Evolutionary conservation across 495 filamentous ascomycete genomes (phyloP).

Genomic region (Aspergillus haitiensis): DNA sequence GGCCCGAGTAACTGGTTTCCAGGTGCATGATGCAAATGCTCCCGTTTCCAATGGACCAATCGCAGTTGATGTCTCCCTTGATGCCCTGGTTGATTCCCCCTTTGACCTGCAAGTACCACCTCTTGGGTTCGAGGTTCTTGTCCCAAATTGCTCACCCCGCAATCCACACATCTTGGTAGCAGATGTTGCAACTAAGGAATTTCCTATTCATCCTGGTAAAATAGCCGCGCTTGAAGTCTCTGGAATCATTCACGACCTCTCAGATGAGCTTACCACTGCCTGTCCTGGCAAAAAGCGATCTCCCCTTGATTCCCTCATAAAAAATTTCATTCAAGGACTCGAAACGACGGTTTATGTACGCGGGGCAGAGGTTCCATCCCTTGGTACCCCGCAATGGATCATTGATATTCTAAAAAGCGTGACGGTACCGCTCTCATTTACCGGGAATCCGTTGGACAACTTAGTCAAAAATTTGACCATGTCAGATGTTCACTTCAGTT

Average conservation of each 20-base stretch:
- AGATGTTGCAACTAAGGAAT: conserved; percentile 63
- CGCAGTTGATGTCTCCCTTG: conserved; percentile 71
- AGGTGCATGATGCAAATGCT: conserved; percentile 66
- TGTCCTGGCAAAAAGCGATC: conserved; percentile 77
- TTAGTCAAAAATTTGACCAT: conserved; percentile 84
- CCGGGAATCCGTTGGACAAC: conserved; percentile 74
- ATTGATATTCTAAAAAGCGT: conserved; percentile 75
- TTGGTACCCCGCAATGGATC: conserved; percentile 75
- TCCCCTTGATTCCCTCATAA: conserved; percentile 81
- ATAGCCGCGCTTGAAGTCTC: conserved; percentile 66
- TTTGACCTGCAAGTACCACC: conserved; percentile 70
- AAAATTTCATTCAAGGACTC: conserved; percentile 75
- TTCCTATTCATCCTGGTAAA: conserved; percentile 63
- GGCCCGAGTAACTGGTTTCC: conserved; percentile 74
- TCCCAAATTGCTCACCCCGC: conserved; percentile 68
- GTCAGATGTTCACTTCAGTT: conserved; percentile 74
- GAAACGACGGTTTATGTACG: conserved; percentile 76
- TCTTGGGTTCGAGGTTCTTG: conserved; percentile 78
- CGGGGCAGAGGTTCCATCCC: conserved; percentile 65
- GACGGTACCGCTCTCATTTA: conserved; percentile 80
- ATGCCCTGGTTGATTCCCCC: conserved; percentile 70
- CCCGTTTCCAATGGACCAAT: conserved; percentile 59
- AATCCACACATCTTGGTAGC: conserved; percentile 71
- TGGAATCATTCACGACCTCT: conserved; percentile 67
- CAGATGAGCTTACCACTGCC: conserved; percentile 62